Base-by-base conservation (phyloP, 2,329 filamentous ascomycete genomes). In the Chaetothyriales sp. region DNA sequence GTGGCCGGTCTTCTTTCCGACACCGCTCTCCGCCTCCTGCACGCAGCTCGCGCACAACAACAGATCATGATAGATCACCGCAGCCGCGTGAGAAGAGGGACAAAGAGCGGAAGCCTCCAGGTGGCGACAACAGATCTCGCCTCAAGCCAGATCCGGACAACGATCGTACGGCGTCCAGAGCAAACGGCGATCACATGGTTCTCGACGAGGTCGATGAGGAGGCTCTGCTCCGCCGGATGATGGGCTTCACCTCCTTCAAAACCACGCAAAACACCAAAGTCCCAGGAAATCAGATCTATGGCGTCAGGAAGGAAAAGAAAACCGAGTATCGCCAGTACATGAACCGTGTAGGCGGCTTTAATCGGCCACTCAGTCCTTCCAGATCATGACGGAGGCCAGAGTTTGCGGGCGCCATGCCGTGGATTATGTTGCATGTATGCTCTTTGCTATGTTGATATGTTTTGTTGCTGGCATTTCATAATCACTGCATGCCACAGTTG, bases 261-360 rank as follows among this genome's bases (percentile, higher is more conserved):
- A 82, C 81, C 20, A 97, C 92, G 18, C 94, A 97, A 69, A 81
- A 86, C 54, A 88, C 85, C 51, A 94, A 95, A 65, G 82, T 98
- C 1, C 77, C 79, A 0, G 92, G 92, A 1, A 98, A 98, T 65
- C 81, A 89, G 64, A 80, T 83, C 44, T 89, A 86, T 51, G 87
- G 75, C 0, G 81, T 95, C 49, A 75, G 83, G 60, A 95, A 92
- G 75, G 88, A 92, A 71, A 95, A 95, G 80, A 89, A 88, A 79
- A 86, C 83, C 13, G 80, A 94, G 73, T 97, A 95, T 65, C 78
- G 92, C 61, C 92, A 98, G 77, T 98, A 98, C 69, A 98, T 98
- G 81, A 75, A 73, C 57, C 71, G 72, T 57, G 58, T 66, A 28
- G 72, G 72, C 52, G 72, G 72, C 51, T 75, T 75, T 64, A 75